Evolutionary conservation across 805 yeast genomes (phyloP), one percentile per base, ranked within the genome.

Genomic region (Kregervanrija pseudodelftensis): DNA sequence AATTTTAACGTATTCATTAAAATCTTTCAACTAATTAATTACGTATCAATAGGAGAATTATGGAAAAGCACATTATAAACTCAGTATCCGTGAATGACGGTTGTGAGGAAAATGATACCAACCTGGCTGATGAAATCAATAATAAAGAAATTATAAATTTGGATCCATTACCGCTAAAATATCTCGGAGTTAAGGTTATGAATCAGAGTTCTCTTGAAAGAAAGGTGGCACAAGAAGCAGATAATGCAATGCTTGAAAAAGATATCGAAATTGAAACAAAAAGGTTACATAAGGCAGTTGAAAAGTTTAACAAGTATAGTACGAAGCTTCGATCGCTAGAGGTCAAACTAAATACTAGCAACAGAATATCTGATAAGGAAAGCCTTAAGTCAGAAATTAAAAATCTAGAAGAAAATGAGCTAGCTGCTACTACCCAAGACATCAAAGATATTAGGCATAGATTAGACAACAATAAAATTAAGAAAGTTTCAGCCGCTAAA

Each of bases 201-300:
- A 89, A 85, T 54, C 98, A 93, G 61, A 80, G 76, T 43, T 80
- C 81, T 8, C 63, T 91, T n/a, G 99, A 90, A 56, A 66, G 77
- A 39, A 69, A 76, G 45, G 81, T 91, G 32, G 87, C 88, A 13
- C 68, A 70, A 32, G 68, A 77, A 63, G 95, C 96, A 0, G 79
- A 80, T 49, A 67, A 68, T 44, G 77, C 76, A 3, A 71, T 90
- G 41, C 65, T 74, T 1, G 63, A 71, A 35, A 79, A 81, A 42
- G 89, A 86, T 40, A 64, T 75, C 1, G 95, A 85, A 52, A 66
- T 83, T 36, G 99, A 93, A 54, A 67, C 71, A 47, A 82, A 79
- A 49, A 71, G 98, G 47, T 66, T 90, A n/a, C 80, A 76, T 13
- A 86, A 87, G 57, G 73, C 95, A 0, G 59, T 63, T 14, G 70